Base-by-base conservation (phyloP, 2,329 filamentous ascomycete genomes). In the Didymella glomerata region DNA sequence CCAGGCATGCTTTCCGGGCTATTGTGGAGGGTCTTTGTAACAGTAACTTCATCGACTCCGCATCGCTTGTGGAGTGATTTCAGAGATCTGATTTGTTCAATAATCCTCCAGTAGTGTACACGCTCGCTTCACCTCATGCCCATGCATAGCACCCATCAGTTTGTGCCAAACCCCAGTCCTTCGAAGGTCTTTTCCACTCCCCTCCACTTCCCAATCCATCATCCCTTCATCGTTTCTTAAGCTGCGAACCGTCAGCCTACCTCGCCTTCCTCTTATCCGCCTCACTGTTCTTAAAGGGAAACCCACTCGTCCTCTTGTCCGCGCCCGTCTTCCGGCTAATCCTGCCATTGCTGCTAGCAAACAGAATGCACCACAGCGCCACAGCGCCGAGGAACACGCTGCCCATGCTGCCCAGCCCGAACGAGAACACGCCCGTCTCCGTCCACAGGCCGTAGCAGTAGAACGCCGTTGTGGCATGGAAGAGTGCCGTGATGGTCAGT, bases 271-370 rank as follows among this genome's bases (percentile, higher is more conserved):
- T 84, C 69, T 82, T 83, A 42, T 81, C 79, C 40, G 85, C 83
- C 72, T 86, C 84, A 5, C 67, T 69, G 66, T 90, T 90, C 65
- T 80, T 80, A 72, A 91, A 90, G 3, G 88, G 88, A 66, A 86
- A 91, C 11, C 86, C 87, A 59, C 83, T 83, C 25, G 83, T 89
- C 70, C 88, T 80, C 81, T 89, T 90, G 70, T 90, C 88, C 32
- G 84, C 86, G 0, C 88, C 87, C 1, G 87, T 90, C 76, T 82
- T 86, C 70, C 84, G 82, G 69, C 83, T 87, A 54, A 89, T 85
- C 61, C 81, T 78, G 1, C 86, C 85, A 66, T 81, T 74, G 42
- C 80, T 83, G 54, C 80, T 85, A 0, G 82, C 85, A 73, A 88
- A 88, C 60, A 88, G 66, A 51, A 86, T 73, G 65, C 83, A 87